Conservation (phyloP, 1,139 yeast genomes). For the Nadsonia commutata region DNA sequence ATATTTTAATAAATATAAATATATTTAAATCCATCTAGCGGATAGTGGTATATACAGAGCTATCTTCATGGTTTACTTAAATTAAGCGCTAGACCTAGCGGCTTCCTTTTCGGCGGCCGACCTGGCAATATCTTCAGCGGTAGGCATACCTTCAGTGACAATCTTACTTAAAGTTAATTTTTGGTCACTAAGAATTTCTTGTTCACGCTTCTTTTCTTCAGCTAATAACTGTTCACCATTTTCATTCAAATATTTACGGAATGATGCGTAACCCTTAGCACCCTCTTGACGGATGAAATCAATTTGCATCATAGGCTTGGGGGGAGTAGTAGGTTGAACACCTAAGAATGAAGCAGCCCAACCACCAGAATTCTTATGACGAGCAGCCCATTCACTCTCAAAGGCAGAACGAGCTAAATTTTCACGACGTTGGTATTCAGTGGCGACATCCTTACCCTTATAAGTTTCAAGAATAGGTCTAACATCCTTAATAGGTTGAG, state of each 20-base stretch:
- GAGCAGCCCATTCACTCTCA: conserved; percentile 48
- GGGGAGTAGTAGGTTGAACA: conserved; percentile 34
- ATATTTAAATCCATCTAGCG: no score
- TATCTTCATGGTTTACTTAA: no score
- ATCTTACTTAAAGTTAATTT: conserved; percentile 68
- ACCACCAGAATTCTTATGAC: conserved; percentile 25
- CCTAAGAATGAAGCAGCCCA: conserved; percentile 53
- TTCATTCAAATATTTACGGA: conserved; percentile 71
- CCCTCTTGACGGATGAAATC: conserved; percentile 89
- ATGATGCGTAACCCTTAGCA: conserved; percentile 73
- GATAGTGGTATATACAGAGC: no score
- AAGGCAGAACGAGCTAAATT: conserved; percentile 54
- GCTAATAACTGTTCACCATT: conserved; percentile 78
- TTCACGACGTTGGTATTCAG: conserved; percentile 72
- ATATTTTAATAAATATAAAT: no score
- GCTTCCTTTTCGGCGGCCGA: conserved; percentile 7
- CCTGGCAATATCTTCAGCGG: conserved; percentile 64
- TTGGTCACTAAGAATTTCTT: conserved; percentile 68
- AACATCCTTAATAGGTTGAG: conserved; percentile 80
- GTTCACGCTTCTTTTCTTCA: conserved; percentile 64
- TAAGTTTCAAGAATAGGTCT: conserved; percentile 75
- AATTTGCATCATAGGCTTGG: conserved; percentile 72
- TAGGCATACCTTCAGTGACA: conserved; percentile 73
- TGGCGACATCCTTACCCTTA: conserved; percentile 49
- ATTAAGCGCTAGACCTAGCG: no score